Percentiles rank a stretch among this genome's conserved stretches.
Evolutionary conservation across 148 eudicot genomes (phyloP).

Genomic region (Nepenthes mirabilis): DNA sequence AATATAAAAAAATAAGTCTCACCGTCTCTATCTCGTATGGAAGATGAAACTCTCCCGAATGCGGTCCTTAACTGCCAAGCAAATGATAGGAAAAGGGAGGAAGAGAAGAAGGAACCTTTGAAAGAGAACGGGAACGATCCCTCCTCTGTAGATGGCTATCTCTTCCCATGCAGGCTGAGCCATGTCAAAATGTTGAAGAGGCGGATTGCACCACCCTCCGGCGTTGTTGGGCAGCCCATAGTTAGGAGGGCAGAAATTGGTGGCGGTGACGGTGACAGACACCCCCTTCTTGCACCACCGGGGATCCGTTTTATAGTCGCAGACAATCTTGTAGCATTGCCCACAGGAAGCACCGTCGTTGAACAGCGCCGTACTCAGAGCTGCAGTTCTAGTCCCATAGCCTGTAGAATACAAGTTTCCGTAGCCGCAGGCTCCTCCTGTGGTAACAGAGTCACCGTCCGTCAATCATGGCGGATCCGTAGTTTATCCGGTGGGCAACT

Average conservation of each 20-base stretch:
- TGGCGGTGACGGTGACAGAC: slow-evolving; percentile 66
- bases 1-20: too few relatives aligned
- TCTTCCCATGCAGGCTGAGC: slow-evolving; percentile 97
- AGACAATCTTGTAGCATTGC: slow-evolving; percentile 68
- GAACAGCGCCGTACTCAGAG: slow-evolving; percentile 82
- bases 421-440: slow-evolving; percentile 96
- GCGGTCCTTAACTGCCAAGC: too few relatives aligned
- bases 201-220: slow-evolving; percentile 98
- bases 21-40: too few relatives aligned
- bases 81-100: too few relatives aligned
- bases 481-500: too few relatives aligned
- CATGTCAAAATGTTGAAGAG: slow-evolving; percentile 93
- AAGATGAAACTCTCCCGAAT: too few relatives aligned
- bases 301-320: slow-evolving; percentile 38
- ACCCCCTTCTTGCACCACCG: slow-evolving; percentile 57
- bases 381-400: slow-evolving; percentile 71
- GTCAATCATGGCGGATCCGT: neutral
- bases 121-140: slow-evolving; percentile 70
- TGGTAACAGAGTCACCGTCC: neutral
- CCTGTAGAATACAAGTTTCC: slow-evolving; percentile 63
- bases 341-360: slow-evolving; percentile 77
- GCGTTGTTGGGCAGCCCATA: slow-evolving; percentile 40
- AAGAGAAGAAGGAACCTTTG: slow-evolving; percentile 35
- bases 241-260: slow-evolving; percentile 93
- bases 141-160: slow-evolving; percentile 73